A percentile compares a stretch with the other conserved stretches of the same genome.
These are phyloP conservation scores for Fomitopsis palustris DNA, from an alignment of 1,284 basidiomycete genomes.

Conservation along the genomic window DNA sequence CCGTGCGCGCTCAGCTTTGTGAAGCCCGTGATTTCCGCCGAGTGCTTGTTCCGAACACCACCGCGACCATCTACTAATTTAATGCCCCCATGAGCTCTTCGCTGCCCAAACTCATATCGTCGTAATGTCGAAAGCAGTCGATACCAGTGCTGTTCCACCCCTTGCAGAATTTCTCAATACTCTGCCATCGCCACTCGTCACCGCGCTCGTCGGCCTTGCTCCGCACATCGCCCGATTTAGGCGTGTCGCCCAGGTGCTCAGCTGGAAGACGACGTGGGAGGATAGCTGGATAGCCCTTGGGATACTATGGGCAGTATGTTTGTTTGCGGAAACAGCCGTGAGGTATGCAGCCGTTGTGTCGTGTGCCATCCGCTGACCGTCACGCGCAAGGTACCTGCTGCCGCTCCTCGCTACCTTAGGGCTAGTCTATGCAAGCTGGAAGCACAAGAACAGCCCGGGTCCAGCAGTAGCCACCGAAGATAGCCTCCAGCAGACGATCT, in stretches of 20 bases:
- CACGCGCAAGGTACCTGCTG: slow-evolving; percentile 37
- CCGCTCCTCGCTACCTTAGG: slow-evolving; percentile 38
- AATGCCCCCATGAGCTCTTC: not conserved
- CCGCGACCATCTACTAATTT: too few species aligned
- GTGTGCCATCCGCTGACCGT: not conserved
- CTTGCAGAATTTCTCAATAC: slow-evolving; percentile 50
- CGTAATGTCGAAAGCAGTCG: not conserved
- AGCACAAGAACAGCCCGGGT: slow-evolving; percentile 18
- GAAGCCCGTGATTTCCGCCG: not conserved
- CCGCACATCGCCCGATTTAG: slow-evolving; percentile 49
- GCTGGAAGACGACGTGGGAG: slow-evolving; percentile 62
- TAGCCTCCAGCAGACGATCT: slow-evolving; percentile 52
- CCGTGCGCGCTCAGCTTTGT: not conserved
- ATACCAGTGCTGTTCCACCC: slow-evolving; percentile 22
- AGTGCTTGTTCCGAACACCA: too few species aligned
- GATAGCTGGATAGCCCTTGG: slow-evolving; percentile 68
- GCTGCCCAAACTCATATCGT: not conserved
- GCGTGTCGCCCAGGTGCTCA: slow-evolving; percentile 49
- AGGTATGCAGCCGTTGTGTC: slow-evolving; percentile 40
- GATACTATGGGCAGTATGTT: slow-evolving; percentile 76
- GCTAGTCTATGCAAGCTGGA: slow-evolving; percentile 30
- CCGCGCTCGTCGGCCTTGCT: slow-evolving; percentile 55
- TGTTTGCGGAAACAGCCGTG: slow-evolving; percentile 53
- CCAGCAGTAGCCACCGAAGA: slow-evolving; percentile 53
- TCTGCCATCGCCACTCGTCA: slow-evolving; percentile 58